Conservation (phyloP, 2,329 filamentous ascomycete species). For the Akanthomyces uredinophilus region DNA sequence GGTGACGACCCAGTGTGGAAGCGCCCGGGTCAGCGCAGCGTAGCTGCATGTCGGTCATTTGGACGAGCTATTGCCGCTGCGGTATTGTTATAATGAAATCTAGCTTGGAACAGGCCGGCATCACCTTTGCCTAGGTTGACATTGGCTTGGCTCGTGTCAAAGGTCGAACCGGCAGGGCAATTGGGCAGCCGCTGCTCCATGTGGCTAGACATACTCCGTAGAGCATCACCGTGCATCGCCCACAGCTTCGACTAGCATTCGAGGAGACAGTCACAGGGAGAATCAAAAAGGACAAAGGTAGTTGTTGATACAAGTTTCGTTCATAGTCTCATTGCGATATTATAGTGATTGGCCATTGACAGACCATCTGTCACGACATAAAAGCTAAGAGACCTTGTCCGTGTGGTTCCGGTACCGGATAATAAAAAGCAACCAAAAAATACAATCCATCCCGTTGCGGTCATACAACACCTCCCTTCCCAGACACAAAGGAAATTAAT, state of each 20-base stretch:
- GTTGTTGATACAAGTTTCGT: slow-evolving; percentile 7
- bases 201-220: no score
- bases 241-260: no score
- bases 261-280: no score
- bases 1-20: neutral
- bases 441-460: slow-evolving; percentile 35
- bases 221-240: neutral
- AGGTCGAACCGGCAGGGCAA: neutral
- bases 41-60: neutral
- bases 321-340: slow-evolving; percentile 15
- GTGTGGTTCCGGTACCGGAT: slow-evolving; percentile 28
- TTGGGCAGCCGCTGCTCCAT: neutral
- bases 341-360: slow-evolving; percentile 9
- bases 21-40: neutral
- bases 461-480: slow-evolving; percentile 39
- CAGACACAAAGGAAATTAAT: slow-evolving; percentile 28
- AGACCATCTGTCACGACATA: slow-evolving; percentile 13
- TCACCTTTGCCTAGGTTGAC: neutral
- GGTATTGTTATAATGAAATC: neutral
- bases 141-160: neutral
- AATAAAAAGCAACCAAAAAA: slow-evolving; percentile 29
- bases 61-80: neutral
- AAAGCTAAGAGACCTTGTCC: slow-evolving; percentile 27
- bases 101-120: neutral
- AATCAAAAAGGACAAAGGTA: neutral